Evolutionary conservation across 352 stramenopile genomes (phyloP).

Genomic region (Pythium biforme): DNA sequence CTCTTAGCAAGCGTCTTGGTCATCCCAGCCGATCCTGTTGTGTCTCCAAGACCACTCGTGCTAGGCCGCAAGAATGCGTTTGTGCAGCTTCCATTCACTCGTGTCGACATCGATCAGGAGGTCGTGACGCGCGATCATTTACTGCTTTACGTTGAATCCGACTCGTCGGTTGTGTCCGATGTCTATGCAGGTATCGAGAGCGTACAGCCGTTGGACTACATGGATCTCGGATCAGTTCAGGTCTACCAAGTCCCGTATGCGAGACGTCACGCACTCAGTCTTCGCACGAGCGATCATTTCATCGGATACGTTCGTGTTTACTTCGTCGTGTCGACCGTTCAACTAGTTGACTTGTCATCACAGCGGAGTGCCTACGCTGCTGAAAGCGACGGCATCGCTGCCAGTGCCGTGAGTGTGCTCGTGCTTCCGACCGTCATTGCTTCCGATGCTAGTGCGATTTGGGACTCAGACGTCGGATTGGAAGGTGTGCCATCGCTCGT

Average conservation of each 20-base stretch:
- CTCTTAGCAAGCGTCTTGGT: slow-evolving; percentile 17
- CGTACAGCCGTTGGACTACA: slow-evolving; percentile 13
- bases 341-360: slow-evolving; percentile 29
- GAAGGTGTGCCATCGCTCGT: neutral
- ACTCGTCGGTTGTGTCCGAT: slow-evolving; percentile 7
- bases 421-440: neutral
- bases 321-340: slow-evolving; percentile 40
- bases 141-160: slow-evolving; percentile 31
- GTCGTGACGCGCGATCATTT: slow-evolving; percentile 17
- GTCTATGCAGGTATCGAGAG: slow-evolving; percentile 32
- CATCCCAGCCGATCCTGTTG: slow-evolving; percentile 15
- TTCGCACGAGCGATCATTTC: slow-evolving; percentile 35
- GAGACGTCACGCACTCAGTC: slow-evolving; percentile 29
- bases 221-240: slow-evolving; percentile 23
- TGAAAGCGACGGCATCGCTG: slow-evolving; percentile 32
- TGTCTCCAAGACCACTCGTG: slow-evolving; percentile 9
- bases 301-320: slow-evolving; percentile 43
- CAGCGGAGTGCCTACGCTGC: slow-evolving; percentile 29
- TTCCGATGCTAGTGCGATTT: neutral
- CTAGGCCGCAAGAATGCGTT: slow-evolving; percentile 2
- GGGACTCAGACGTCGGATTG: neutral
- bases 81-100: slow-evolving; percentile 13
- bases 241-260: slow-evolving; percentile 41
- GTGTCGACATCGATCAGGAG: slow-evolving; percentile 19
- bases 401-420: slow-evolving; percentile 33